Evolutionary conservation across 371 early-diverging fungal species (phyloP).

Genomic region (Phascolomyces articulosus): DNA sequence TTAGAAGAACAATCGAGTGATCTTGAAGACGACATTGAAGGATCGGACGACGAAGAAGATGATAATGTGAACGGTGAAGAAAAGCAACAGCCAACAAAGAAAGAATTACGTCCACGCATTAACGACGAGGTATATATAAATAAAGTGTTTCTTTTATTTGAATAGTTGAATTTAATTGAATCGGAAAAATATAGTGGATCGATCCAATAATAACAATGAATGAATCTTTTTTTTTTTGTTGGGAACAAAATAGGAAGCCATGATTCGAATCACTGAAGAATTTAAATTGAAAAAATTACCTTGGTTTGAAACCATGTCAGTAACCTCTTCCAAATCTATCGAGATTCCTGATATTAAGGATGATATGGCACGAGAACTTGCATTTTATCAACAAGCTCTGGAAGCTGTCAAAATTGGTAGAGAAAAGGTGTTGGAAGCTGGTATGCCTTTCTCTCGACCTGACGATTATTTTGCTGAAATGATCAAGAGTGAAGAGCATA

Average conservation of each 20-base stretch:
- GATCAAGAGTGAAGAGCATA: constrained; percentile 95
- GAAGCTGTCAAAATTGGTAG: constrained; percentile 77
- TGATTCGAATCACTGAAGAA: constrained; percentile 43
- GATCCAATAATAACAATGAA: neutral
- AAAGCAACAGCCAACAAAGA: neutral
- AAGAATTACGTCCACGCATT: neutral
- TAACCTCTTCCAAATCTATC: constrained; percentile 69
- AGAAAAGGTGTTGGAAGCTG: constrained; percentile 56
- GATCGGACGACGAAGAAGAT: constrained; percentile 8
- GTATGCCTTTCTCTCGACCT: constrained; percentile 82
- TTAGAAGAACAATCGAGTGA: constrained; percentile 53
- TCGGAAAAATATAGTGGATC: neutral
- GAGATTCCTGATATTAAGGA: constrained; percentile 74
- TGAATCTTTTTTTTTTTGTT: neutral
- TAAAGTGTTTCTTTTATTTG: neutral
- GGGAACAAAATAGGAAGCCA: neutral
- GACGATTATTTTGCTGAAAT: constrained; percentile 97
- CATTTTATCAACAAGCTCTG: constrained; percentile 89
- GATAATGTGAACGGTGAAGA: neutral
- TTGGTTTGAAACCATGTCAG: constrained; percentile 83
- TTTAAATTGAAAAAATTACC: constrained; percentile 71
- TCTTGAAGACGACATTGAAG: constrained; percentile 8
- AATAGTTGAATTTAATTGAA: neutral
- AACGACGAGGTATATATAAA: constrained; percentile 9
- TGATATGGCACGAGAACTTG: constrained; percentile 90